These are phyloP conservation scores for sunflower (Helianthus annuus) DNA, from an alignment of 129 eudicot species.

Conservation along the genomic window DNA sequence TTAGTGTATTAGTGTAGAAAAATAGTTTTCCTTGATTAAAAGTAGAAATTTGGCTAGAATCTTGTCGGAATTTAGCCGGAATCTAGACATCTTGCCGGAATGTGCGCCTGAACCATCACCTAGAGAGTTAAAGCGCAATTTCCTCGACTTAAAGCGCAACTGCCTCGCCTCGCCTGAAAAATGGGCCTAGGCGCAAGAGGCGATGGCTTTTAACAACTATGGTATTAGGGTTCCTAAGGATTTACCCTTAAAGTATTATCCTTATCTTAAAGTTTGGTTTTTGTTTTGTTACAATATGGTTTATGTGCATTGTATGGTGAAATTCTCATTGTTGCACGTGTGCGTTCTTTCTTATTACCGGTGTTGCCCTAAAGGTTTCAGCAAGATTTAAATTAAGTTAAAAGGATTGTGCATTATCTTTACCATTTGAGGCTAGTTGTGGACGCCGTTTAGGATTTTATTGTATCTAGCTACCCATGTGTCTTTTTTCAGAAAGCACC, in stretches of 20 bases:
- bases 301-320: slow-evolving; percentile 3
- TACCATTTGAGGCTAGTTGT: neutral
- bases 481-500: slow-evolving; percentile 6
- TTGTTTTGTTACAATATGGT: neutral
- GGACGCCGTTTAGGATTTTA: neutral
- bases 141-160: too few relatives aligned
- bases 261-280: neutral
- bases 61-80: too few relatives aligned
- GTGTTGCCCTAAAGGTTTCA: neutral
- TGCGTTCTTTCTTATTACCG: neutral
- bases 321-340: neutral
- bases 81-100: too few relatives aligned
- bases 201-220: too few relatives aligned
- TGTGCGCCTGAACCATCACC: too few relatives aligned
- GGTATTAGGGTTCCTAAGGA: neutral
- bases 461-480: neutral
- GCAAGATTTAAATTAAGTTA: neutral
- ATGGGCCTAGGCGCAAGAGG: too few relatives aligned
- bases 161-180: too few relatives aligned
- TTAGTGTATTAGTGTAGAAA: too few relatives aligned
- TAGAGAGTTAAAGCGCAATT: too few relatives aligned
- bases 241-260: neutral
- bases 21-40: too few relatives aligned
- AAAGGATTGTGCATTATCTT: neutral
- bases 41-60: too few relatives aligned